Conservation (phyloP, 805 yeast genomes). For the Kuraishia piskuri region DNA sequence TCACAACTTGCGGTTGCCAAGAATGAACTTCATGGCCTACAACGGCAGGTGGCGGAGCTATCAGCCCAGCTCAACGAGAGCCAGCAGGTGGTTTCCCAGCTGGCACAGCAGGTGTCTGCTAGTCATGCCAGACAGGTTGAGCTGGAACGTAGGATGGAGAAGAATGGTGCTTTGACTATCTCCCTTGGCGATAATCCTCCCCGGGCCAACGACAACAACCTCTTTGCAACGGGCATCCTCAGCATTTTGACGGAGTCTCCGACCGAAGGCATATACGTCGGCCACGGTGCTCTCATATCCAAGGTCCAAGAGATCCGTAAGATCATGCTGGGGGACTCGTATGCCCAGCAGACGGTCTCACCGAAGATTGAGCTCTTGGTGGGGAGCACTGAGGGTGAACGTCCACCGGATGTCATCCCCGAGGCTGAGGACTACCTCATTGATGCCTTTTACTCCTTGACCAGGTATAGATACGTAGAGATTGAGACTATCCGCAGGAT, state of each 20-base stretch:
- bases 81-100: background rate
- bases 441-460: conserved; percentile 10
- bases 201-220: background rate
- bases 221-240: background rate
- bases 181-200: background rate
- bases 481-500: conserved; percentile 6
- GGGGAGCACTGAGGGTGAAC: conserved; percentile 7
- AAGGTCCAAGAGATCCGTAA: conserved; percentile 14
- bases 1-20: background rate
- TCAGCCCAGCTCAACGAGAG: background rate
- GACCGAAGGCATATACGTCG: conserved; percentile 8
- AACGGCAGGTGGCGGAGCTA: background rate
- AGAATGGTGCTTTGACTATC: no score
- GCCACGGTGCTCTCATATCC: conserved; percentile 15
- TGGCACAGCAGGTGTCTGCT: background rate
- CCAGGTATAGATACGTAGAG: conserved; percentile 12
- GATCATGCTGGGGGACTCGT: conserved; percentile 8
- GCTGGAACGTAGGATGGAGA: background rate
- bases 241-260: background rate
- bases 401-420: conserved; percentile 7
- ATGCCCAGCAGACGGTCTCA: background rate
- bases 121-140: background rate
- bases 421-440: conserved; percentile 10
- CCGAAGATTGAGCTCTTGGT: conserved; percentile 7
- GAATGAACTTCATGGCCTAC: background rate